These are phyloP conservation scores for Hericium erinaceus DNA, from an alignment of 768 basidiomycete genomes.

Conservation along the genomic window DNA sequence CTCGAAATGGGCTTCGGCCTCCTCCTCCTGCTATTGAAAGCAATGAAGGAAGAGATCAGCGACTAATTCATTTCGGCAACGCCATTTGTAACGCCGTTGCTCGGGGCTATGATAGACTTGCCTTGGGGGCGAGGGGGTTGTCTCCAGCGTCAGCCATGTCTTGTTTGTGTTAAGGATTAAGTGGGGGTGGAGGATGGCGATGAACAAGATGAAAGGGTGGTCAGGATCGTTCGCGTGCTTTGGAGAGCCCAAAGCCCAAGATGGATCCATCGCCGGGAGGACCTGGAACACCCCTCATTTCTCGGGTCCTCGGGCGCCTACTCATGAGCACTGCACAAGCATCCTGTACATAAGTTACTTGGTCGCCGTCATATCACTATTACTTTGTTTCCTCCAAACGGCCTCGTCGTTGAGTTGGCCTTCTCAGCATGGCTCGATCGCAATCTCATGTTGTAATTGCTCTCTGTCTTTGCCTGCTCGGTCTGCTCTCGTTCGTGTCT, in stretches of 20 bases:
- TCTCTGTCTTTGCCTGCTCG: conserved; percentile 25
- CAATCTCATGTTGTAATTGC: conserved; percentile 31
- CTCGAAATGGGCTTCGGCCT: conserved; percentile 86
- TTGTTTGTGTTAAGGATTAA: not conserved
- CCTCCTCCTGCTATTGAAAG: conserved; percentile 29
- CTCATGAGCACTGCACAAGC: not conserved
- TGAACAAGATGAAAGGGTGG: conserved; percentile 8
- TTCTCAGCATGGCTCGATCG: conserved; percentile 26
- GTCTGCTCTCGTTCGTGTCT: conserved; percentile 27
- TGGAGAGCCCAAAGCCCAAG: not conserved
- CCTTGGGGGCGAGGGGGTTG: conserved; percentile 66
- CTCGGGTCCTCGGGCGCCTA: not conserved
- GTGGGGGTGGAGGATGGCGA: conserved; percentile 7
- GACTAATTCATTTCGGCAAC: not conserved
- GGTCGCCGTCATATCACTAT: not conserved
- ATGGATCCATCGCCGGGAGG: conserved; percentile 3
- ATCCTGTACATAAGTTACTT: not conserved
- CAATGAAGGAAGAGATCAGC: not conserved
- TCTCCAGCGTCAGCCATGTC: conserved; percentile 8
- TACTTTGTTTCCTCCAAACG: not conserved
- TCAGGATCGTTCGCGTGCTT: conserved; percentile 17
- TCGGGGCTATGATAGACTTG: conserved; percentile 27
- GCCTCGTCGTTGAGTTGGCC: too few relatives aligned
- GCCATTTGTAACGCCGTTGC: conserved; percentile 5
- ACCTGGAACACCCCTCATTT: conserved; percentile 4